Conservation (phyloP, 148 eudicot genomes). For the Rhododendron kiyosumense region DNA sequence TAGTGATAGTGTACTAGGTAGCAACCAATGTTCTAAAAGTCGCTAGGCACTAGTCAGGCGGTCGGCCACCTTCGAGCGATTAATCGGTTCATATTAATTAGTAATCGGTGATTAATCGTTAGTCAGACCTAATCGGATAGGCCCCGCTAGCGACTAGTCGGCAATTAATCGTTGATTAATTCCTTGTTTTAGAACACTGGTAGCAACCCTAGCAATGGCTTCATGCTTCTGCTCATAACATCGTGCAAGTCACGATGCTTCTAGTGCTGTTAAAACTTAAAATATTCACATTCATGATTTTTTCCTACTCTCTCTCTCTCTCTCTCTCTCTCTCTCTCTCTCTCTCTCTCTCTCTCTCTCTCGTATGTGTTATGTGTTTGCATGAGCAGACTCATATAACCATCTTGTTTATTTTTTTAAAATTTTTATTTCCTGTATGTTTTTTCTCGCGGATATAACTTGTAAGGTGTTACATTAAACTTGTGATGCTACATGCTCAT, state of each 20-base stretch:
- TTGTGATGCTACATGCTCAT: slow-evolving; percentile 14
- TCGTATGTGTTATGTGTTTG: background rate
- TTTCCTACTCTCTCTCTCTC: background rate
- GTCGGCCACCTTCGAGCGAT: too few species aligned
- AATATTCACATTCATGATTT: background rate
- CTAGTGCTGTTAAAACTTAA: background rate
- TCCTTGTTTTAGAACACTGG: too few species aligned
- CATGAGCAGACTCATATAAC: too few species aligned
- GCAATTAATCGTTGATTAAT: too few species aligned
- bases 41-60: too few species aligned
- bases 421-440: background rate
- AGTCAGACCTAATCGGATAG: too few species aligned
- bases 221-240: background rate
- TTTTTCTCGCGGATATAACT: background rate
- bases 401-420: background rate
- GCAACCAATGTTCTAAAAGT: background rate
- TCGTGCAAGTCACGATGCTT: background rate
- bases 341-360: background rate
- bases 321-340: background rate
- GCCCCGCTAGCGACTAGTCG: too few species aligned
- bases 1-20: background rate
- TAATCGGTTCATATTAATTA: too few species aligned
- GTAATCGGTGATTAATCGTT: too few species aligned
- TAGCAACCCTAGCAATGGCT: background rate
- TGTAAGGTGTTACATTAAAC: background rate